Evolutionary conservation across 2,329 filamentous ascomycete species (phyloP).

Genomic region (Scedosporium boydii): DNA sequence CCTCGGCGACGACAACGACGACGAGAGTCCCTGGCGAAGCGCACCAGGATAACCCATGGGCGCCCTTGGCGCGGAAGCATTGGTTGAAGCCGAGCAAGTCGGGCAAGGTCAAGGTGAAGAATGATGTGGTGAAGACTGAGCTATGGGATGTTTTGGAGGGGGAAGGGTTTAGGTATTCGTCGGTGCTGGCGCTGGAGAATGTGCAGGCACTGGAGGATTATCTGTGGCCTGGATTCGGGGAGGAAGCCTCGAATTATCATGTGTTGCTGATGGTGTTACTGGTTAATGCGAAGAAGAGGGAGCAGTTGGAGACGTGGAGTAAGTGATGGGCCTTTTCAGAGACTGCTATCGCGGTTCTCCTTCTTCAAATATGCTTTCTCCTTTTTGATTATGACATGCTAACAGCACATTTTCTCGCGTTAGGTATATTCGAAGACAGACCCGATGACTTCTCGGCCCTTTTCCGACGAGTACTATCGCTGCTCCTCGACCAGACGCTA

Average conservation of each 20-base stretch:
- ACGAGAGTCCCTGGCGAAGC: conserved; percentile 51
- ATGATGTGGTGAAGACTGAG: conserved; percentile 74
- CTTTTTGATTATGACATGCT: background rate
- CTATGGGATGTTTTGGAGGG: conserved; percentile 86
- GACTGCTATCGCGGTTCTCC: too few relatives aligned
- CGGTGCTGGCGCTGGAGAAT: conserved; percentile 76
- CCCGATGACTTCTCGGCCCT: conserved; percentile 77
- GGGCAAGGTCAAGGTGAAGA: conserved; percentile 64
- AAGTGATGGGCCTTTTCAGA: conserved; percentile 19
- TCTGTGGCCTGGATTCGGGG: conserved; percentile 86
- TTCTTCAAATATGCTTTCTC: too few relatives aligned
- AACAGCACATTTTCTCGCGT: background rate
- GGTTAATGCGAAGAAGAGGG: conserved; percentile 77
- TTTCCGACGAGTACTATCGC: conserved; percentile 81
- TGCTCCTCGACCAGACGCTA: conserved; percentile 66
- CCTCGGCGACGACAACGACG: conserved; percentile 19
- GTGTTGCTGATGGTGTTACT: conserved; percentile 79
- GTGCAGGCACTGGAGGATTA: conserved; percentile 86
- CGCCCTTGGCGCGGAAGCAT: conserved; percentile 69
- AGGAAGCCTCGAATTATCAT: conserved; percentile 85
- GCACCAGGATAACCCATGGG: conserved; percentile 65
- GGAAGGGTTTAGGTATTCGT: conserved; percentile 67
- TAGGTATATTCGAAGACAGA: conserved; percentile 66
- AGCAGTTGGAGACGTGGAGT: conserved; percentile 84
- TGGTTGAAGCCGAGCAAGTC: conserved; percentile 65